Base-by-base conservation (phyloP, 768 basidiomycete species). In the Hericium erinaceus region DNA sequence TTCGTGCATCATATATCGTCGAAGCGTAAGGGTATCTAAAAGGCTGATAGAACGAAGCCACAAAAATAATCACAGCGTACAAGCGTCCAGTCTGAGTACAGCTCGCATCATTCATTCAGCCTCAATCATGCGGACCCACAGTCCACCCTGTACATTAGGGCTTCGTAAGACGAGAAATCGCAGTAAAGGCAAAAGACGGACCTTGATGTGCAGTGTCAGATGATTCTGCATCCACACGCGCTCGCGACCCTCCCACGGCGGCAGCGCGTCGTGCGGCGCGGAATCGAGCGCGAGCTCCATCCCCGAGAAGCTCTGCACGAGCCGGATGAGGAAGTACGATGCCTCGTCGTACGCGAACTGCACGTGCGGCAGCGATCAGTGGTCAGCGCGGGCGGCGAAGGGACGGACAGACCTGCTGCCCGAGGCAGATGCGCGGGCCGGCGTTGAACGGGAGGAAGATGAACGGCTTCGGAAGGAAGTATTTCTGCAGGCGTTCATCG, bases 401-500 rank as follows among this genome's bases (percentile, higher is more conserved):
- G n/a, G n/a, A n/a, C n/a, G n/a, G n/a, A 44, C 41, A 9, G 15
- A 44, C 41, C 60, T 79, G 75, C 58, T 77, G 76, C 0, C 77
- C 83, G 13, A 83, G 75, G 55, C 83, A 84, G 59, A 84, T 83
- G 8, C 84, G 73, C 15, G 83, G 84, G 1, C 81, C 84, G 0
- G 82, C 82, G 57, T 84, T 84, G 71, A 85, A 85, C 0, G 84
- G 83, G 4, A 81, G 68, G 67, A 85, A 85, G 57, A 87, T 85
- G 72, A 78, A 83, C 1, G 83, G 82, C 60, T 84, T 84, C 1
- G 77, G 74, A 0, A 70, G 73, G 20, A 83, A 71, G 58, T 81
- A 81, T 62, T 79, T 81, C 63, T 76, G 73, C 8, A 80, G 61
- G 48, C 84, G 73, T 15, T 76, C 75, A 58, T 85, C 83, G 49